A percentile compares a stretch with the other conserved stretches of the same genome.
phyloP scores from a whole-genome alignment of 495 filamentous ascomycete species.

The Recurvomyces mirabilis region DNA sequence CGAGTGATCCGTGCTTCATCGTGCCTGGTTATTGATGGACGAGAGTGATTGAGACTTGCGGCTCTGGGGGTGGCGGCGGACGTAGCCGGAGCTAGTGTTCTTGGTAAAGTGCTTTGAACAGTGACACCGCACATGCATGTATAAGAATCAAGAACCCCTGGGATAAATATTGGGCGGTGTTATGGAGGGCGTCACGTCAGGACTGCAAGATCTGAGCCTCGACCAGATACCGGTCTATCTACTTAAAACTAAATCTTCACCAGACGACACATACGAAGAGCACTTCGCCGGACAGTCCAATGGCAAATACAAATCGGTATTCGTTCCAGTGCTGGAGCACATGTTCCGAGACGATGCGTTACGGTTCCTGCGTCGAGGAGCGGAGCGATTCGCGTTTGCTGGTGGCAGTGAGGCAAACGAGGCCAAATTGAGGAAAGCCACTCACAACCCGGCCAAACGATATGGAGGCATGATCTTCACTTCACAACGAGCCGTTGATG shows the following conservation, averaged over 20 bases:
- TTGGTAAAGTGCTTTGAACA: background rate
- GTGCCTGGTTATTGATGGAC: too few species aligned
- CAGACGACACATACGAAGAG: constrained; percentile 68
- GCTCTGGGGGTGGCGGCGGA: too few species aligned
- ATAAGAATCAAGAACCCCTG: background rate
- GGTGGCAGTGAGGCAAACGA: constrained; percentile 9
- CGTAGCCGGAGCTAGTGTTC: background rate
- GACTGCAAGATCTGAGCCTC: constrained; percentile 9
- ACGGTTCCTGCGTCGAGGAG: constrained; percentile 11
- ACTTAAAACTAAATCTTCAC: constrained; percentile 74
- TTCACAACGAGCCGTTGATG: constrained; percentile 86
- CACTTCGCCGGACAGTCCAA: constrained; percentile 45
- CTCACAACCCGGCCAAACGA: constrained; percentile 23
- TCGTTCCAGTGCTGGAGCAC: constrained; percentile 80
- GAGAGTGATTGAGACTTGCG: too few species aligned
- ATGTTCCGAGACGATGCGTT: constrained; percentile 42
- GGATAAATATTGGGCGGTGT: background rate
- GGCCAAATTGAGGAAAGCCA: constrained; percentile 5
- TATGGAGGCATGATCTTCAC: constrained; percentile 90
- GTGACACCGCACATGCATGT: background rate
- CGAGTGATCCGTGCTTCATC: background rate
- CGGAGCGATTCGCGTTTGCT: constrained; percentile 24
- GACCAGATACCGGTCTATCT: constrained; percentile 52
- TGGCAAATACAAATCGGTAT: constrained; percentile 48
- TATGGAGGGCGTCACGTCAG: constrained; percentile 15